Evolutionary conservation across 306 rosid species (phyloP).

Genomic region (Morella rubra): DNA sequence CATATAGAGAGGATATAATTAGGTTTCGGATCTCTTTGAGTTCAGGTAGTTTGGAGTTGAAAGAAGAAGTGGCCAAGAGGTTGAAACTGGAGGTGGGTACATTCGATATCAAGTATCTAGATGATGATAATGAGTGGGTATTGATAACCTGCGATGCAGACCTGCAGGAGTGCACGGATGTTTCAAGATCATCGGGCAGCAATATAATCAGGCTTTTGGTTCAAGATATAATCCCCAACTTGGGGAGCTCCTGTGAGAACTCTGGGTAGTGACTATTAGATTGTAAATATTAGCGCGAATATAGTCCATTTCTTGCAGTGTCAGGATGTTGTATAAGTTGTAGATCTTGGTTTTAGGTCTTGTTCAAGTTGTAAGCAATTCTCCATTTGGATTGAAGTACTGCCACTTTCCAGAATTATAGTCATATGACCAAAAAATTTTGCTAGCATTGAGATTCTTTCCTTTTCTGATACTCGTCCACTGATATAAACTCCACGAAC

Average conservation of each 20-base stretch:
- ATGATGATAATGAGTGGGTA: constrained; percentile 86
- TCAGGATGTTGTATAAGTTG: constrained; percentile 32
- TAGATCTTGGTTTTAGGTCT: constrained; percentile 36
- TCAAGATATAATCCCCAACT: constrained; percentile 54
- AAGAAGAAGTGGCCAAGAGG: constrained; percentile 69
- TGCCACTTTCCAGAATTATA: constrained; percentile 10
- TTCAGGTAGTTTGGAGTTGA: constrained; percentile 50
- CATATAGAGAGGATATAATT: constrained; percentile 72
- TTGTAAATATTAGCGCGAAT: constrained; percentile 34
- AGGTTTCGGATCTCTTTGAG: constrained; percentile 59
- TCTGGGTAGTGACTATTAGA: constrained; percentile 43
- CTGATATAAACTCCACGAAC: too few species aligned
- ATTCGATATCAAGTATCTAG: constrained; percentile 77
- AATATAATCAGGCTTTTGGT: constrained; percentile 70
- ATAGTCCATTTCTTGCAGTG: constrained; percentile 29
- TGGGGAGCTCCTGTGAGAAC: constrained; percentile 77
- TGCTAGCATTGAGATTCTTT: constrained; percentile 5
- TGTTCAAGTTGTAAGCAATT: constrained; percentile 39
- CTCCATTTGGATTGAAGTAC: neutral
- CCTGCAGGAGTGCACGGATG: constrained; percentile 74
- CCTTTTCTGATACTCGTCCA: neutral
- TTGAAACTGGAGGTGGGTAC: constrained; percentile 68
- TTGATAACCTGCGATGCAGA: constrained; percentile 81
- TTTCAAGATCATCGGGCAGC: constrained; percentile 53
- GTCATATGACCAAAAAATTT: neutral